A percentile compares a stretch with the other conserved stretches of the same genome.
Evolutionary conservation across 1,139 yeast genomes (phyloP).

Genomic region (Yamadazyma sp.): DNA sequence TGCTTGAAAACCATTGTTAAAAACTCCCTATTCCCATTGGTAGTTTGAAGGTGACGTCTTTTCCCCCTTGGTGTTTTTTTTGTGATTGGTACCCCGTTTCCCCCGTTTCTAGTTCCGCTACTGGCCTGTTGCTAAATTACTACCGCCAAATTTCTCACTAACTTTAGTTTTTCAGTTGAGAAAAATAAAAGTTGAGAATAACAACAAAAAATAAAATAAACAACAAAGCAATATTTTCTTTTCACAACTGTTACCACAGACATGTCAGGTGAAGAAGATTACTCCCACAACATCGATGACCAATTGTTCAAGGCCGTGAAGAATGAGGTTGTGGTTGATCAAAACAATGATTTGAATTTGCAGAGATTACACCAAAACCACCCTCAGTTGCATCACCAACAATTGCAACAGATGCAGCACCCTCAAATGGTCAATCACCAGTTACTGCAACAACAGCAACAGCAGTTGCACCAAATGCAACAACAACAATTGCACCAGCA

Average conservation of each 20-base stretch:
- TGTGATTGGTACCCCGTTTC: background rate
- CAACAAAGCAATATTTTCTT: background rate
- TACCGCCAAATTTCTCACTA: conserved; percentile 1
- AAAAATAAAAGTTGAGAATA: background rate
- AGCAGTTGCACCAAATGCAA: conserved; percentile 13
- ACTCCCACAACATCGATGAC: conserved; percentile 46
- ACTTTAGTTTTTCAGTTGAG: background rate
- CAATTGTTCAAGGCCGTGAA: conserved; percentile 42
- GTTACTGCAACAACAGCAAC: conserved; percentile 14
- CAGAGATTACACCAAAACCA: conserved; percentile 20
- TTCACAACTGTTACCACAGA: background rate
- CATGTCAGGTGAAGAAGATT: conserved; percentile 29
- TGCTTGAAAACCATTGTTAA: too few species aligned
- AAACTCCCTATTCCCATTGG: background rate
- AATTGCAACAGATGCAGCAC: conserved; percentile 12
- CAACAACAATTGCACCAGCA: conserved; percentile 16
- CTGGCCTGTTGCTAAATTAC: background rate
- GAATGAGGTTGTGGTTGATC: conserved; percentile 30
- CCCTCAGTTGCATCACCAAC: conserved; percentile 19
- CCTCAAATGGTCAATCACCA: conserved; percentile 10
- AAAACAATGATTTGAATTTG: conserved; percentile 13
- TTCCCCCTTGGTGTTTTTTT: conserved; percentile 1
- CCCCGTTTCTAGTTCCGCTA: background rate
- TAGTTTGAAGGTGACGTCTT: background rate
- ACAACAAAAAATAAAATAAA: background rate